Conservation (phyloP, 2,329 filamentous ascomycete genomes). For the Colletotrichum sp. region DNA sequence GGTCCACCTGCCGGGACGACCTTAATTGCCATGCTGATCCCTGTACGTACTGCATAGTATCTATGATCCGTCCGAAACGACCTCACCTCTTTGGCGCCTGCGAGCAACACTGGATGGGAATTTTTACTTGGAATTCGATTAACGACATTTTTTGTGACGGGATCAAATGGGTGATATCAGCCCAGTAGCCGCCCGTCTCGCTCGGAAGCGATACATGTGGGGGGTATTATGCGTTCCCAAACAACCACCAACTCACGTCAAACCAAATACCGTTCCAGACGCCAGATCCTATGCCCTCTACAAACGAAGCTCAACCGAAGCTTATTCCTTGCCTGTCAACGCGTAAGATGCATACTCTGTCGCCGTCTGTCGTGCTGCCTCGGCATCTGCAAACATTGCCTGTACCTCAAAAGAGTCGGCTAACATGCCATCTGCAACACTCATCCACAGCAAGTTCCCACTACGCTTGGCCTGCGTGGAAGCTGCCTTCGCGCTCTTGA, state of each 20-base stretch:
- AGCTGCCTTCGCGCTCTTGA: constrained; percentile 76
- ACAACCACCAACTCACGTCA: constrained; percentile 13
- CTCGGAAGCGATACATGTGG: neutral
- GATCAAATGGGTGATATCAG: neutral
- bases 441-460: constrained; percentile 77
- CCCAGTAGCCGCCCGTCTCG: neutral
- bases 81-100: neutral
- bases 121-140: neutral
- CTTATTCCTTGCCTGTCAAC: constrained; percentile 35
- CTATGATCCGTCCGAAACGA: neutral
- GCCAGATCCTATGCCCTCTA: constrained; percentile 12
- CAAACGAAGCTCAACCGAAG: neutral
- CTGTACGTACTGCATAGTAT: neutral
- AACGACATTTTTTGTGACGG: neutral
- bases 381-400: constrained; percentile 59
- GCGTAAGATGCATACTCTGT: constrained; percentile 47
- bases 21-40: neutral
- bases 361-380: constrained; percentile 43
- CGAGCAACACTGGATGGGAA: neutral
- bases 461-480: constrained; percentile 71
- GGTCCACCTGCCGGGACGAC: neutral
- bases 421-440: constrained; percentile 80
- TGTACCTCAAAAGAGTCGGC: constrained; percentile 77
- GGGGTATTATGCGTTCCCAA: constrained; percentile 20
- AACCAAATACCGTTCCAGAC: constrained; percentile 15